A percentile compares a stretch with the other conserved stretches of the same genome.
These are phyloP conservation scores for Venturia asperata DNA, from an alignment of 2,329 filamentous ascomycete genomes.

Conservation along the genomic window DNA sequence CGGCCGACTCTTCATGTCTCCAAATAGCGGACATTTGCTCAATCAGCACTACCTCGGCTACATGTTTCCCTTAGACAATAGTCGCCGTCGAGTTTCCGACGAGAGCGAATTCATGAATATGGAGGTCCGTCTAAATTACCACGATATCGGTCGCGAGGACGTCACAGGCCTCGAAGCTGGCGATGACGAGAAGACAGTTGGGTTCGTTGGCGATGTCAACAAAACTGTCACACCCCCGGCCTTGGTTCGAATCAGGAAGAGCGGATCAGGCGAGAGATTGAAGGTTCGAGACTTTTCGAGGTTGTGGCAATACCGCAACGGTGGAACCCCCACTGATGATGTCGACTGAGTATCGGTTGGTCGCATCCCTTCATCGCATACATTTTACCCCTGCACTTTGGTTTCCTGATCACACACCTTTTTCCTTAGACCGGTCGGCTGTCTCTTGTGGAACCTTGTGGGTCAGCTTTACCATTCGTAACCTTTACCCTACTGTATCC, in stretches of 20 bases:
- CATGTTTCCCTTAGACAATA: constrained; percentile 50
- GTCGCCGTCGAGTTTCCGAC: constrained; percentile 40
- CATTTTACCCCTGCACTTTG: neutral
- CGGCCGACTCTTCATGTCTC: constrained; percentile 42
- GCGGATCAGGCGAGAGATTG: constrained; percentile 28
- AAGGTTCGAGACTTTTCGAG: constrained; percentile 56
- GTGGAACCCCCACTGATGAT: constrained; percentile 43
- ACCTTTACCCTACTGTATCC: neutral
- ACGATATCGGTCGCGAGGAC: constrained; percentile 35
- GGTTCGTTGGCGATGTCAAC: constrained; percentile 23
- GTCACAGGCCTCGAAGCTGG: constrained; percentile 34
- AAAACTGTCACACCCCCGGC: constrained; percentile 15
- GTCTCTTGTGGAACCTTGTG: neutral
- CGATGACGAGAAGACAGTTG: constrained; percentile 25
- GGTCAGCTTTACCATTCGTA: neutral
- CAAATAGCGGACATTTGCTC: constrained; percentile 32
- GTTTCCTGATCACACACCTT: neutral
- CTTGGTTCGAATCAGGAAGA: neutral
- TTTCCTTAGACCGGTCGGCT: neutral
- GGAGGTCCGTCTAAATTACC: constrained; percentile 40
- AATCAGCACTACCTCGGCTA: constrained; percentile 56
- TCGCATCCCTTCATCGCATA: neutral
- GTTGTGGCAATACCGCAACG: constrained; percentile 57
- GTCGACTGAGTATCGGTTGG: neutral
- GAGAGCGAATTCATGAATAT: constrained; percentile 57